phyloP scores from a whole-genome alignment of 2,329 filamentous ascomycete genomes.

The Ampelomyces quisqualis region DNA sequence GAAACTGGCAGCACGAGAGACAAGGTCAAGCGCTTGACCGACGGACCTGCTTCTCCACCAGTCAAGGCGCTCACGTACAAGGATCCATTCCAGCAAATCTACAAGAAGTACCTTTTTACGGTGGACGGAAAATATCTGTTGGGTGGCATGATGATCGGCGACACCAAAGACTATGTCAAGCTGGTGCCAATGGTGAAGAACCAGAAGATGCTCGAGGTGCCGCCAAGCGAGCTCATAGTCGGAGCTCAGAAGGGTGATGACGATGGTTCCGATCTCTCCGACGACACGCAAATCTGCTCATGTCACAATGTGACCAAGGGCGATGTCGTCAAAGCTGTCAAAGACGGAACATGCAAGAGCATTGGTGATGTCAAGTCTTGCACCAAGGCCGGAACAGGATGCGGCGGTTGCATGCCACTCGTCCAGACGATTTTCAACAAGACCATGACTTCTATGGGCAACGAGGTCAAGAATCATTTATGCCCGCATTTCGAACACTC shows the following conservation, averaged over 20 bases:
- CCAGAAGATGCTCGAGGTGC: conserved; percentile 74
- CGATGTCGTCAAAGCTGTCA: conserved; percentile 70
- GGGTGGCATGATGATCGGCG: conserved; percentile 97
- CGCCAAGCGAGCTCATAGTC: conserved; percentile 80
- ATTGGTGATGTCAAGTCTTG: conserved; percentile 82
- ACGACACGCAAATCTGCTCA: conserved; percentile 87
- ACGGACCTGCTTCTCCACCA: conserved; percentile 57
- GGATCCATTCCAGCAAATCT: conserved; percentile 83
- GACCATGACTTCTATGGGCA: conserved; percentile 80
- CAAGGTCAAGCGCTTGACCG: conserved; percentile 55
- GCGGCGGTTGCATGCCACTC: conserved; percentile 85
- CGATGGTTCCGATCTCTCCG: conserved; percentile 74
- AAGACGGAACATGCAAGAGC: conserved; percentile 77
- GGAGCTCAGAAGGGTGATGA: conserved; percentile 73
- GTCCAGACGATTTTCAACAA: conserved; percentile 89
- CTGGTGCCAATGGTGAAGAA: conserved; percentile 83
- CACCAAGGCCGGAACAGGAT: conserved; percentile 89
- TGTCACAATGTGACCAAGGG: conserved; percentile 92
- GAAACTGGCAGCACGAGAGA: conserved; percentile 44
- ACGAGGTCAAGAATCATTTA: conserved; percentile 82
- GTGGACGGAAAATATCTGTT: conserved; percentile 85
- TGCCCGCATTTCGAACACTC: conserved; percentile 84
- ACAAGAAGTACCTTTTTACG: conserved; percentile 93
- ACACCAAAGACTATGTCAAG: conserved; percentile 87
- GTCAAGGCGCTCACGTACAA: conserved; percentile 87